These are phyloP conservation scores for Ceratocystiopsis minuta DNA, from an alignment of 2,329 filamentous ascomycete genomes.

Conservation along the genomic window DNA sequence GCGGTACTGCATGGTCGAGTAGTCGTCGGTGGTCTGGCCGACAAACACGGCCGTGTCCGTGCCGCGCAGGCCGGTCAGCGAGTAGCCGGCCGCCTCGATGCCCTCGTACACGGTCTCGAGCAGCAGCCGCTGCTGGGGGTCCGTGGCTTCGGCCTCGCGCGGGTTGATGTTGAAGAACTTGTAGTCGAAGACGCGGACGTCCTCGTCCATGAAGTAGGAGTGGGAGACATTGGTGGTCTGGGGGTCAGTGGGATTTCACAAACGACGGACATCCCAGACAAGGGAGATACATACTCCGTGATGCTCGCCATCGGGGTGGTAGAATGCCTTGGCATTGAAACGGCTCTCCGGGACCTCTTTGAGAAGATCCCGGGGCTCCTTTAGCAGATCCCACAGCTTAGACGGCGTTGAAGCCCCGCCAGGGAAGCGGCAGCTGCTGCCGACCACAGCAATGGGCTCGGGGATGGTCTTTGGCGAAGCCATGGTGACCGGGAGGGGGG, in stretches of 20 bases:
- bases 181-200: conserved; percentile 17
- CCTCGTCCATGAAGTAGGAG: conserved; percentile 17
- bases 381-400: conserved; percentile 7
- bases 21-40: conserved; percentile 16
- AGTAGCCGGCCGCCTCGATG: conserved; percentile 17
- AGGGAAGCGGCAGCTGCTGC: conserved; percentile 7
- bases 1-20: conserved; percentile 4
- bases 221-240: conserved; percentile 3
- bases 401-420: conserved; percentile 6
- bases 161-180: conserved; percentile 17
- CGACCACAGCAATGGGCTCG: conserved; percentile 8
- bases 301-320: conserved; percentile 5
- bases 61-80: conserved; percentile 12
- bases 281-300: conserved; percentile 2
- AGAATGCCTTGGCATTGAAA: conserved; percentile 6
- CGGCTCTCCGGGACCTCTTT: conserved; percentile 5
- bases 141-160: conserved; percentile 16
- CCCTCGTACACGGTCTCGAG: conserved; percentile 19
- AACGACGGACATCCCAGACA: too few relatives aligned
- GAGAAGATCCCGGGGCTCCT: conserved; percentile 1
- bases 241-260: neutral
- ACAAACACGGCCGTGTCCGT: conserved; percentile 16
- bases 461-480: neutral
- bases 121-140: conserved; percentile 16
- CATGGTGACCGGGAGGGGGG: neutral